These are phyloP conservation scores for Mycena vulgaris DNA, from an alignment of 768 basidiomycete genomes.

Conservation along the genomic window DNA sequence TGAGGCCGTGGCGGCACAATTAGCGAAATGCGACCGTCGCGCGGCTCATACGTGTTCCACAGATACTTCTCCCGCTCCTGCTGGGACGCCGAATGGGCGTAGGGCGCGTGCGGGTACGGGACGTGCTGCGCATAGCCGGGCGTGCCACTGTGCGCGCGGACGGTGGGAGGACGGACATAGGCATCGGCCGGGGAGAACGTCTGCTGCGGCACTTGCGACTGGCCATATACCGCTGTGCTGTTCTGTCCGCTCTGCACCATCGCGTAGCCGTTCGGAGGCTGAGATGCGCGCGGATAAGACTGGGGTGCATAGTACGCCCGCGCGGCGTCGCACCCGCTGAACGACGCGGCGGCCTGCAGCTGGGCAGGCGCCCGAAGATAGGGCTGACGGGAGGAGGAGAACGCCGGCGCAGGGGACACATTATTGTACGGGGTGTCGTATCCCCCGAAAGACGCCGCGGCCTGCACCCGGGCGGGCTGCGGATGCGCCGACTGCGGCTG, in stretches of 20 bases:
- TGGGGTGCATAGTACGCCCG: neutral
- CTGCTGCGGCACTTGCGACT: neutral
- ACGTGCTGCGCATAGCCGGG: neutral
- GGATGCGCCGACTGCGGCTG: neutral
- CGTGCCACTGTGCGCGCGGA: neutral
- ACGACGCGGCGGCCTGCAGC: conserved; percentile 1
- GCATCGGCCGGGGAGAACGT: neutral
- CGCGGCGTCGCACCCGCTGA: neutral
- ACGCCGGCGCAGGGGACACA: no score
- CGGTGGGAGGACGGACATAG: no score
- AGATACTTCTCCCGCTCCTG: no score
- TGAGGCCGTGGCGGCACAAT: neutral
- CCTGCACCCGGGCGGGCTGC: neutral
- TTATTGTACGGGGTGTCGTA: neutral
- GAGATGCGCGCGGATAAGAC: neutral
- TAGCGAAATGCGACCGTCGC: neutral
- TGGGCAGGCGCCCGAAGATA: no score
- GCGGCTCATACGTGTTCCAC: neutral
- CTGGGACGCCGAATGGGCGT: no score
- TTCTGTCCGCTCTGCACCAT: neutral
- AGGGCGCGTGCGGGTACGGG: neutral
- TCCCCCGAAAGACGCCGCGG: neutral
- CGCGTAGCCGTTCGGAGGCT: neutral
- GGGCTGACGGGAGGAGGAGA: neutral
- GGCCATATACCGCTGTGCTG: neutral